A percentile compares a stretch with the other conserved stretches of the same genome.
These are phyloP conservation scores for Gnaphalium uliginosum DNA, from an alignment of 129 eudicot genomes.

Conservation along the genomic window DNA sequence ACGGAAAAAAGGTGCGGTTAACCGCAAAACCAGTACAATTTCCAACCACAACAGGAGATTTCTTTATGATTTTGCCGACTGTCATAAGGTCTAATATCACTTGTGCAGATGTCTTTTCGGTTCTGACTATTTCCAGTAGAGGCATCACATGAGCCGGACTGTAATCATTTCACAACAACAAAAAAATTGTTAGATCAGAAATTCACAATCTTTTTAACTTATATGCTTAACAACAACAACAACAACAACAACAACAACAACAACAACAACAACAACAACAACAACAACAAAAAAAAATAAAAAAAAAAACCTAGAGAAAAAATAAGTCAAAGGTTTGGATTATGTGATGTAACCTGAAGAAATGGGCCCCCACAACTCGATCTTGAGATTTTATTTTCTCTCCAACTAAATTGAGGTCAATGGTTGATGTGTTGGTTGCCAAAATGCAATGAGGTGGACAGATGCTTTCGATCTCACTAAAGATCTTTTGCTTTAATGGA, in stretches of 20 bases:
- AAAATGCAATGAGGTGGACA: slow-evolving; percentile 94
- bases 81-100: slow-evolving; percentile 89
- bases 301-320: slow-evolving; percentile 30
- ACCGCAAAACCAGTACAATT: slow-evolving; percentile 97
- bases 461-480: slow-evolving; percentile 74
- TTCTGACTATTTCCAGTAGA: slow-evolving; percentile 85
- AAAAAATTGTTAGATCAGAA: slow-evolving; percentile 30
- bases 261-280: too few relatives aligned
- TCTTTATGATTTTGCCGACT: slow-evolving; percentile 81
- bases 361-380: slow-evolving; percentile 89
- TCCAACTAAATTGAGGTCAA: slow-evolving; percentile 87
- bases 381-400: slow-evolving; percentile 73
- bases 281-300: too few relatives aligned
- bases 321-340: slow-evolving; percentile 9
- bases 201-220: slow-evolving; percentile 37
- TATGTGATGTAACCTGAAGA: slow-evolving; percentile 69
- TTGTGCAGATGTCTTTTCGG: slow-evolving; percentile 91
- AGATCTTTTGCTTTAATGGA: slow-evolving; percentile 84
- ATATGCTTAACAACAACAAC: neutral
- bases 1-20: slow-evolving; percentile 90
- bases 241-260: too few relatives aligned
- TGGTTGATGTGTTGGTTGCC: slow-evolving; percentile 95
- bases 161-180: slow-evolving; percentile 29
- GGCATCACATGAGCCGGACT: slow-evolving; percentile 99
- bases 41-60: slow-evolving; percentile 92